phyloP scores from a whole-genome alignment of 1,139 yeast species.

The Magnusiomyces sp. region DNA sequence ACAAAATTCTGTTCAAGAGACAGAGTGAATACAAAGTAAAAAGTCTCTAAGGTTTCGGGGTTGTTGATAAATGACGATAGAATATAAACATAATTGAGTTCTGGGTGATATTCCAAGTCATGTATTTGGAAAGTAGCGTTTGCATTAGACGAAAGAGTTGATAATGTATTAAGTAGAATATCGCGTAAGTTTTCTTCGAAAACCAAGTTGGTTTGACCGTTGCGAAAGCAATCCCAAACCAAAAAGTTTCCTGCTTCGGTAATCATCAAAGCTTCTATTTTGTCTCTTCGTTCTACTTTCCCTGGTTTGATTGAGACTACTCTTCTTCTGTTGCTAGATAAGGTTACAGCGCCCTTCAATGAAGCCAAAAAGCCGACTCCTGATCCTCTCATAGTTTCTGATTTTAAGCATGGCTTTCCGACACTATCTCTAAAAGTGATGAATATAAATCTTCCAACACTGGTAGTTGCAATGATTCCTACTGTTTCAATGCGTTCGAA shows the following conservation, averaged over 20 bases:
- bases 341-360: constrained; percentile 24
- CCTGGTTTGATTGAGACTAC: constrained; percentile 57
- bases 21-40: constrained; percentile 48
- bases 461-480: constrained; percentile 65
- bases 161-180: constrained; percentile 34
- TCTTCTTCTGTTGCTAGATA: constrained; percentile 35
- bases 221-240: constrained; percentile 41
- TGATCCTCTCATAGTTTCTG: constrained; percentile 24
- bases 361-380: constrained; percentile 28
- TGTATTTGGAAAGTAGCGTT: constrained; percentile 38
- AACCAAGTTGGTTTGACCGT: constrained; percentile 35
- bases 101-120: constrained; percentile 37
- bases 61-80: constrained; percentile 38
- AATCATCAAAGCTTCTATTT: constrained; percentile 36
- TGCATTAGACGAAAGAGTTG: constrained; percentile 39
- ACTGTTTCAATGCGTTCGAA: constrained; percentile 65
- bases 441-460: constrained; percentile 57
- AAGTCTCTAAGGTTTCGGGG: constrained; percentile 18
- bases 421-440: constrained; percentile 58
- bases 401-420: constrained; percentile 45
- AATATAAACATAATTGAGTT: constrained; percentile 41
- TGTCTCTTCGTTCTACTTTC: constrained; percentile 45
- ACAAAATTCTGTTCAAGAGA: constrained; percentile 47
- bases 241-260: constrained; percentile 39
- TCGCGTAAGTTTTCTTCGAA: constrained; percentile 33